Evolutionary conservation across 306 rosid genomes (phyloP), one percentile per base, ranked within the genome.

Genomic region (Canavalia gladiata): DNA sequence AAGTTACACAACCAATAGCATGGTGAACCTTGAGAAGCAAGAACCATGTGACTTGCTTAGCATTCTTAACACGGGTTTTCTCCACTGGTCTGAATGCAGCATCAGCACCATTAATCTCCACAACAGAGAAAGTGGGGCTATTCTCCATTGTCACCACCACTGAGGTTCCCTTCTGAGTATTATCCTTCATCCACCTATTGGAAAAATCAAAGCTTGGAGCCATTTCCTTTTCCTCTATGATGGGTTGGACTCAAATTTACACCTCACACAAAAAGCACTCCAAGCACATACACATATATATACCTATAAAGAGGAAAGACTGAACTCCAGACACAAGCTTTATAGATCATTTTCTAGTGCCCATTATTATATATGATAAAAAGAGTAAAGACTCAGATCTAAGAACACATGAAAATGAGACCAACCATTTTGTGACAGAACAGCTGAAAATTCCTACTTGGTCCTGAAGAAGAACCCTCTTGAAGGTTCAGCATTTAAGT

Each of bases 101-200:
- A 79, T 91, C 91, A 2, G 95, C 84, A 35, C 94, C 89, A 49
- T 88, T 87, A 74, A 92, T 89, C 85, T 91, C 92, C 47, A 90
- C 88, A 28, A 92, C 91, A 4, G 95, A 92, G 80, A 93, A 88
- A 49, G 81, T 87, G 52, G 91, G 92, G 56, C 25, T 18, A 18
- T 88, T 89, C 89, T 91, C 94, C 95, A 88, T 89, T 65, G 82
- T 91, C 85, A 92, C 95, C 10, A 89, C 92, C 75, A 92, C 92
- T 1, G 91, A 94, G 57, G 88, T 86, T 67, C 95, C 95, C 72
- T 82, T 90, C 64, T 68, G 81, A 68, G 75, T 10, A 7, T 3
- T 2, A 52, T 88, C 88, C 74, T 82, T 89, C 5, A 81, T 83
- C 95, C 93, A 89, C 89, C 90, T 82, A 3, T 86, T 76, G 72